Percentiles rank a stretch among this genome's conserved stretches.
Conservation (phyloP, 169 alveolate species). For the Cryptosporidium canis region DNA sequence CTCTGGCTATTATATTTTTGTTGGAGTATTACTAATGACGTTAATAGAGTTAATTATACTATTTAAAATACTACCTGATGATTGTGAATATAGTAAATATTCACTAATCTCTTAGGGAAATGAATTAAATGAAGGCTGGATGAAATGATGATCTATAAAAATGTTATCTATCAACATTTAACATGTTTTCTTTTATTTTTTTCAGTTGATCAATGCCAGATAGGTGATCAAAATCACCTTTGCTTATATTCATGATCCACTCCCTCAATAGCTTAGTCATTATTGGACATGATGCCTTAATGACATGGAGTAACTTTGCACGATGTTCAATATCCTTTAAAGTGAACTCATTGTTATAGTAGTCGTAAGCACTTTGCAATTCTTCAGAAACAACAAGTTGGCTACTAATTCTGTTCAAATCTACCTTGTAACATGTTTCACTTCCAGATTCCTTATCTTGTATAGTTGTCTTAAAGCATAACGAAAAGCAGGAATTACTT, state of each 20-base stretch:
- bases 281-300: constrained; percentile 46
- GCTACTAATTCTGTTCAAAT: constrained; percentile 34
- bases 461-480: constrained; percentile 41
- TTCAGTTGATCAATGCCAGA: constrained; percentile 28
- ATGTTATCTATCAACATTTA: background rate
- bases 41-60: background rate
- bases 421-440: constrained; percentile 12
- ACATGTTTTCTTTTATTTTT: constrained; percentile 30
- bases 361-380: constrained; percentile 2
- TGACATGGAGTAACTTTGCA: constrained; percentile 19
- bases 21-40: constrained; percentile 11
- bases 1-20: background rate
- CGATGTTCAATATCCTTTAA: constrained; percentile 34
- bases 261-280: constrained; percentile 57
- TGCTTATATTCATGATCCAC: background rate
- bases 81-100: background rate
- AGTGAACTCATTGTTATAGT: constrained; percentile 8
- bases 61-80: background rate
- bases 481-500: background rate
- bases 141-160: background rate
- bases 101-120: background rate
- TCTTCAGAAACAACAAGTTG: constrained; percentile 59
- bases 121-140: background rate
- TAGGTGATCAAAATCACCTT: constrained; percentile 31
- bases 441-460: background rate